A percentile compares a stretch with the other conserved stretches of the same genome.
phyloP scores from a whole-genome alignment of 306 rosid species.

The Vicia villosa region DNA sequence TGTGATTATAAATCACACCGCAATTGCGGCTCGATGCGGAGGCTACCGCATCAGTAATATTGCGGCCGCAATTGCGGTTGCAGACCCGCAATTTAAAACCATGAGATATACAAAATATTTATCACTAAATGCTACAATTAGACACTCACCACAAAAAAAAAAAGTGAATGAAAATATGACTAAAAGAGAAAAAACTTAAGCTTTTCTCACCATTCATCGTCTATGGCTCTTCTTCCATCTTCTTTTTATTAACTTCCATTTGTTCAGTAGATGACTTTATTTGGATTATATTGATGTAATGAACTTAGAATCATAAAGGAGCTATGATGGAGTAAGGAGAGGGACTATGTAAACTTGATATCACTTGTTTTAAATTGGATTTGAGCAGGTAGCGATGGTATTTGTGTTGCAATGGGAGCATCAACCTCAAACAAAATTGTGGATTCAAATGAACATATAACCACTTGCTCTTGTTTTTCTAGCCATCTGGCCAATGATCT shows the following conservation, averaged over 20 bases:
- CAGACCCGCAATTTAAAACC: no score
- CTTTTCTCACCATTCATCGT: conserved; percentile 34
- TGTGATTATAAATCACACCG: no score
- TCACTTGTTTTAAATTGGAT: conserved; percentile 1
- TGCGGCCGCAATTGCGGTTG: no score
- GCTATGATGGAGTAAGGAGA: conserved; percentile 98
- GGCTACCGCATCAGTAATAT: no score
- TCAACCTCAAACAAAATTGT: conserved; percentile 31
- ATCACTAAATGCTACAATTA: no score
- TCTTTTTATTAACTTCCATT: neutral
- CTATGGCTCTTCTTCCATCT: conserved; percentile 53
- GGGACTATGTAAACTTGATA: conserved; percentile 66
- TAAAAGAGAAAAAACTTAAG: conserved; percentile 9
- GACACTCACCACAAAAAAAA: conserved; percentile 48
- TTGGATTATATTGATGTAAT: conserved; percentile 8
- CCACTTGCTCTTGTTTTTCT: conserved; percentile 10
- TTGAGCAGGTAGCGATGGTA: conserved; percentile 66
- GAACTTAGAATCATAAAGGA: conserved; percentile 77
- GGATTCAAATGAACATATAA: conserved; percentile 15
- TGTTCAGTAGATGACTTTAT: neutral
- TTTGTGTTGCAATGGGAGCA: conserved; percentile 73
- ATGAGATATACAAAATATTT: no score
- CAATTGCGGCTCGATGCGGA: no score
- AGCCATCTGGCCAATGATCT: conserved; percentile 14
- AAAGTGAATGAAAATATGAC: conserved; percentile 41